phyloP scores from a whole-genome alignment of 2,329 filamentous ascomycete genomes.

The Truncatella angustata region DNA sequence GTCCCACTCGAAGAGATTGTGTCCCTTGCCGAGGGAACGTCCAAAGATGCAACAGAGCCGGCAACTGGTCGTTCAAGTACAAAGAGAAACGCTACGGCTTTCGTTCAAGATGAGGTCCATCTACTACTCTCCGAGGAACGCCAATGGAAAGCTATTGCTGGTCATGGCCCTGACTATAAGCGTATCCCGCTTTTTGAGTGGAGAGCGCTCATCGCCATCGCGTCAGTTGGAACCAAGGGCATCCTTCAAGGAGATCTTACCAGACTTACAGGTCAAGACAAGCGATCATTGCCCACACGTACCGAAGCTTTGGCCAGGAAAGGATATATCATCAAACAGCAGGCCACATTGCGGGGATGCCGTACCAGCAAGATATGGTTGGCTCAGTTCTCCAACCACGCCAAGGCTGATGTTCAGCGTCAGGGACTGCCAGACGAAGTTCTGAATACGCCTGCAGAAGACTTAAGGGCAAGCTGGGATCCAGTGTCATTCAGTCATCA shows the following conservation, averaged over 20 bases:
- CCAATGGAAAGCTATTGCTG: slow-evolving; percentile 59
- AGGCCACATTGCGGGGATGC: slow-evolving; percentile 54
- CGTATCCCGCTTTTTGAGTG: slow-evolving; percentile 58
- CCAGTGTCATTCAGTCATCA: slow-evolving; percentile 54
- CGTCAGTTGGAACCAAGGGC: slow-evolving; percentile 50
- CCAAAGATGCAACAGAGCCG: not conserved
- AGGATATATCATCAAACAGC: slow-evolving; percentile 61
- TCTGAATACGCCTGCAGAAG: slow-evolving; percentile 37
- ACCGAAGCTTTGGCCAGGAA: slow-evolving; percentile 59
- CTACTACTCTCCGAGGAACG: slow-evolving; percentile 53
- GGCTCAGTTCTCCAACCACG: slow-evolving; percentile 44
- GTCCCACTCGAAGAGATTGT: slow-evolving; percentile 39
- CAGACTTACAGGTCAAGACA: slow-evolving; percentile 58
- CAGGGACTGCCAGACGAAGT: slow-evolving; percentile 30
- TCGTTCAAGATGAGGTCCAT: slow-evolving; percentile 15
- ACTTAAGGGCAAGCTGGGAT: slow-evolving; percentile 44
- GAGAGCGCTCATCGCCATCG: slow-evolving; percentile 57
- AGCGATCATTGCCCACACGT: slow-evolving; percentile 60
- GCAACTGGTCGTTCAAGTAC: not conserved
- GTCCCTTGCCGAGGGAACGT: slow-evolving; percentile 31
- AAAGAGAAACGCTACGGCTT: not conserved
- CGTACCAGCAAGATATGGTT: slow-evolving; percentile 65
- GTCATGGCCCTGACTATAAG: slow-evolving; percentile 58
- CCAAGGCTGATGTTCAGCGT: slow-evolving; percentile 40
- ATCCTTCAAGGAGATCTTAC: slow-evolving; percentile 62